Evolutionary conservation across 1,284 basidiomycete genomes (phyloP), one percentile per base, ranked within the genome.

Genomic region (Ustilago hordei): DNA sequence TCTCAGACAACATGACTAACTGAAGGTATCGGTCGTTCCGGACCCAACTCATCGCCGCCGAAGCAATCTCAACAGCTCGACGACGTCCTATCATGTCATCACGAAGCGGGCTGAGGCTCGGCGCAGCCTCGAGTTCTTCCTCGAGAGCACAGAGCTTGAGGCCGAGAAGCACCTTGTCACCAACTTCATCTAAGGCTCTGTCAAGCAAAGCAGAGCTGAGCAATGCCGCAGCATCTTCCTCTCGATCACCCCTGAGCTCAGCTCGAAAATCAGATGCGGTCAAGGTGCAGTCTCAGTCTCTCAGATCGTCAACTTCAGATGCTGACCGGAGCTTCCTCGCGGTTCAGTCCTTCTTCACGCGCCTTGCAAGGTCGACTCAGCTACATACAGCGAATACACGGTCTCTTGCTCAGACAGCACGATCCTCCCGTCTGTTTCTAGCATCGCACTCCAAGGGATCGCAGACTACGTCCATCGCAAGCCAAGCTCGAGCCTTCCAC

Each of bases 271-370:
- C n/a, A 19, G n/a, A 45, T 6, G n/a, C 43, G 15, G 43, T 45
- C 13, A 9, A 45, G 15, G 17, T 19, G 7, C n/a, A 19, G n/a
- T 1, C n/a, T 19, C 43, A 4, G 19, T 45, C 3, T 11, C n/a
- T 17, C 13, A 19, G n/a, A 23, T 15, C 43, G 19, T n/a, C 38
- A 13, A 17, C 7, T 9, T 34, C n/a, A 11, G 28, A 60, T 28
- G 45, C 63, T n/a, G 41, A 31, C 5, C 13, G 32, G 31, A 67
- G 70, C 57, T 73, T 68, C 19, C 54, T 73, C 3, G 64, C 61
- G 28, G 64, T 73, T 15, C 70, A 61, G 38, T 60, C 70, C 12
- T 73, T 60, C 50, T 73, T 73, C 28, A 36, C 60, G 8, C 45
- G 56, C 1, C 60, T 60, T 11, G 60, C 60, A 3, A 50, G 47